Conservation (phyloP, 352 stramenopile species). For the Phytopythium mirpurense region DNA sequence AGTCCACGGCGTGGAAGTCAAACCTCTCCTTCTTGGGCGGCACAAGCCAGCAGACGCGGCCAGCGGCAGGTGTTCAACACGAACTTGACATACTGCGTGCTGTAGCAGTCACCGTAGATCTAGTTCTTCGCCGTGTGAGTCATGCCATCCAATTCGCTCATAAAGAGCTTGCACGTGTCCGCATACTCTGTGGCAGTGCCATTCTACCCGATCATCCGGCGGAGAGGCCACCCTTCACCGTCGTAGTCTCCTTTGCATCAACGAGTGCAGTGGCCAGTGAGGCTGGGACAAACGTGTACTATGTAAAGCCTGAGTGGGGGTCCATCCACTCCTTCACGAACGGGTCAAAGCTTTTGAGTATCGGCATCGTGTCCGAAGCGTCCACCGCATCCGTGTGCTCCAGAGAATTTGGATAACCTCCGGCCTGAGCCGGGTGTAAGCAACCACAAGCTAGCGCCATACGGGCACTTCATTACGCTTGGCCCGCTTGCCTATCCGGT, state of each 20-base stretch:
- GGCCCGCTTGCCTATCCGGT: too few species aligned
- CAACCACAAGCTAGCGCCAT: too few species aligned
- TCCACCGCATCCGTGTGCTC: constrained; percentile 3
- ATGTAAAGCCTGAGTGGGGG: background rate
- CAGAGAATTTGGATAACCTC: too few species aligned
- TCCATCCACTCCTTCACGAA: background rate
- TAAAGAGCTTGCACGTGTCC: background rate
- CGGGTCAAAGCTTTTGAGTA: constrained; percentile 1
- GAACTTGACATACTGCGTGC: background rate
- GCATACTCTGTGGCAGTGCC: background rate
- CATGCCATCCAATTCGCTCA: background rate
- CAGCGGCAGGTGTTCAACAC: background rate
- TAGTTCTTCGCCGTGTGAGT: background rate
- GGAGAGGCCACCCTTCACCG: background rate
- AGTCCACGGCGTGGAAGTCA: background rate
- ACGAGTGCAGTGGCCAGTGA: background rate
- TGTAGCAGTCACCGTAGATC: background rate
- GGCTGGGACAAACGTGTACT: constrained; percentile 3
- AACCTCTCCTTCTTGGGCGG: background rate
- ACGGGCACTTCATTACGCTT: too few species aligned
- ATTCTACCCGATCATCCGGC: background rate
- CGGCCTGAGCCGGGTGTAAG: too few species aligned
- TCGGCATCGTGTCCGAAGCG: background rate
- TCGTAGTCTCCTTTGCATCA: too few species aligned
- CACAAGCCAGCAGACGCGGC: background rate